Evolutionary conservation across 2,329 filamentous ascomycete species (phyloP).

Genomic region (Aspergillus sp.): DNA sequence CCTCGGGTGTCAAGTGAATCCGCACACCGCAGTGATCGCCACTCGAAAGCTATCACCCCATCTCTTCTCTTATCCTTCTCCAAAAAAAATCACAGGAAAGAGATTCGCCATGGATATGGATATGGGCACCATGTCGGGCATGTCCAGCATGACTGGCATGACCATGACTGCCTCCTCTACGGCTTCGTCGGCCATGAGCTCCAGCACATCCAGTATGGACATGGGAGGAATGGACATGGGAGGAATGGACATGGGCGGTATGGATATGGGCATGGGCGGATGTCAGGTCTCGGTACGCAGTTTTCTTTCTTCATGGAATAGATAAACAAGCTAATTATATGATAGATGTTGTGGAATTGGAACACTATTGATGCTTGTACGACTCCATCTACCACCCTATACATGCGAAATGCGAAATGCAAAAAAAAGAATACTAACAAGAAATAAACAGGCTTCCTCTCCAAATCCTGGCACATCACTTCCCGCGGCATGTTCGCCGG

Average conservation of each 20-base stretch:
- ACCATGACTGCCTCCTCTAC: slow-evolving; percentile 4
- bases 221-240: slow-evolving; percentile 8
- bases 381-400: slow-evolving; percentile 1
- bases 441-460: slow-evolving; percentile 57
- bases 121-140: slow-evolving; percentile 5
- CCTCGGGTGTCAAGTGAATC: too few relatives aligned
- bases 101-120: background rate
- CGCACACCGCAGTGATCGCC: too few relatives aligned
- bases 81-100: too few relatives aligned
- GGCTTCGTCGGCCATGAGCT: slow-evolving; percentile 4
- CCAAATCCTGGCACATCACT: slow-evolving; percentile 64
- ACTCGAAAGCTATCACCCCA: too few relatives aligned
- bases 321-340: background rate
- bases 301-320: background rate
- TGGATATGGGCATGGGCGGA: slow-evolving; percentile 1
- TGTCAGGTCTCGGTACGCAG: slow-evolving; percentile 26
- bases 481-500: slow-evolving; percentile 70
- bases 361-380: slow-evolving; percentile 61
- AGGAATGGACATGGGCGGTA: slow-evolving; percentile 15
- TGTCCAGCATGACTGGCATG: slow-evolving; percentile 6
- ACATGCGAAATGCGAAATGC: background rate
- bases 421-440: background rate
- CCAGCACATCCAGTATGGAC: background rate
- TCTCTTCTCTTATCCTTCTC: background rate
- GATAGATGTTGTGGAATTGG: slow-evolving; percentile 63